Evolutionary conservation across 2,329 filamentous ascomycete species (phyloP), one percentile per base, ranked within the genome.

Genomic region (Exophiala spinifera): DNA sequence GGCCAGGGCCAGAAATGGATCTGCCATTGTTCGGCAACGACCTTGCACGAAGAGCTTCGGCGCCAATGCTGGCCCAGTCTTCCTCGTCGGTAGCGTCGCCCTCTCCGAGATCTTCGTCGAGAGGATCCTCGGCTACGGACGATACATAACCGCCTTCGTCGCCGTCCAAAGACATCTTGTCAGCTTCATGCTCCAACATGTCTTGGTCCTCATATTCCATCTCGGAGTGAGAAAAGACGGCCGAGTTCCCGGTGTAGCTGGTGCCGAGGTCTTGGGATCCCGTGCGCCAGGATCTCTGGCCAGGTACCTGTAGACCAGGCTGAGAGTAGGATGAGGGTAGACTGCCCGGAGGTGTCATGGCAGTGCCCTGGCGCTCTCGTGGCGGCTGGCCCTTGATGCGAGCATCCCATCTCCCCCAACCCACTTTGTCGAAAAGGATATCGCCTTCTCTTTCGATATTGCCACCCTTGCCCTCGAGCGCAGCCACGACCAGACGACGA

Each of bases 361-460:
- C 51, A 47, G 46, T 48, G 64, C 28, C 63, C 57, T 56, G 68
- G 64, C 51, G 66, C 57, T 64, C 60, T 19, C 61, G 56, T 11
- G 60, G 56, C 40, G 80, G 75, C 58, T 88, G 82, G 51, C 86
- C 88, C 64, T 84, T 84, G 69, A 83, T 80, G 68, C 85, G 85
- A 58, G 91, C 94, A 71, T 95, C 88, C 92, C 92, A 99, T 62
- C 91, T 85, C 56, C 94, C 94, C 92, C 92, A 97, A 67, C 92
- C 92, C 55, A 96, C 90, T 78, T 97, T 97, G 71, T 95, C 88
- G 68, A 95, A 97, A 51, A 76, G 62, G 55, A 76, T 70, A 46
- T 84, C 83, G 55, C 80, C 79, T 61, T 84, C 79, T 51, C 74
- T 74, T 52, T 73, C 72, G 45, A 78, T 79, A 51, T 78, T 79